A percentile compares a stretch with the other conserved stretches of the same genome.
phyloP scores from a whole-genome alignment of 768 basidiomycete genomes.

The Mycena belliarum region DNA sequence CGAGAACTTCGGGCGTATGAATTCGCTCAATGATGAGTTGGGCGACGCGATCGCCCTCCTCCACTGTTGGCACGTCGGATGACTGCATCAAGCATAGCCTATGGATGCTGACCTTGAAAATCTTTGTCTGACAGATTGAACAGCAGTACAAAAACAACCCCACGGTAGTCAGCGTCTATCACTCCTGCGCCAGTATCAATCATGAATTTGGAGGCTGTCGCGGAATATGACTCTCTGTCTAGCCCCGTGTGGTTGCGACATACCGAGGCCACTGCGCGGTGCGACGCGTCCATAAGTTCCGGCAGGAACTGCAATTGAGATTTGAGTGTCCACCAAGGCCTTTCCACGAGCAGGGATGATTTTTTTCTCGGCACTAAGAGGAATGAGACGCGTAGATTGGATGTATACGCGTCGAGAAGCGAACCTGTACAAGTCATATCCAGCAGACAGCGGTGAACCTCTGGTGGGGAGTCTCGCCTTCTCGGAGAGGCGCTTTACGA shows the following conservation, averaged over 20 bases:
- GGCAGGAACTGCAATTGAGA: slow-evolving; percentile 90
- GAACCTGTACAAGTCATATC: slow-evolving; percentile 95
- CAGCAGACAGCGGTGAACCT: slow-evolving; percentile 85
- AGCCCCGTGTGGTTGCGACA: slow-evolving; percentile 23
- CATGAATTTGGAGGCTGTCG: slow-evolving; percentile 90
- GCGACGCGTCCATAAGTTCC: slow-evolving; percentile 98
- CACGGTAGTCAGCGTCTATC: slow-evolving; percentile 95
- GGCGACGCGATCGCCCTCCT: slow-evolving; percentile 93
- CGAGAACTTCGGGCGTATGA: slow-evolving; percentile 78
- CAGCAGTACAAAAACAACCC: slow-evolving; percentile 85
- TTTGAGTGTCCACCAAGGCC: slow-evolving; percentile 86
- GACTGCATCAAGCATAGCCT: neutral
- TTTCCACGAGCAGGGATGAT: slow-evolving; percentile 87
- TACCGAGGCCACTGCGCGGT: slow-evolving; percentile 93
- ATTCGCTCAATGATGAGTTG: slow-evolving; percentile 94
- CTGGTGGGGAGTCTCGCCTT: slow-evolving; percentile 85
- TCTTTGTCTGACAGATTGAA: slow-evolving; percentile 92
- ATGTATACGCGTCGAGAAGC: slow-evolving; percentile 21
- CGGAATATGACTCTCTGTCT: neutral
- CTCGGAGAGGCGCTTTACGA: slow-evolving; percentile 83
- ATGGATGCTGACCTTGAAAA: slow-evolving; percentile 64
- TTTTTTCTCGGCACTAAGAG: slow-evolving; percentile 77
- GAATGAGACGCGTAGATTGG: slow-evolving; percentile 1
- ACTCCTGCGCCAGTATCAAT: slow-evolving; percentile 98
- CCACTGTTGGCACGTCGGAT: slow-evolving; percentile 57